Conservation (phyloP, 371 early-diverging fungal genomes). For the Mucor irregularis region DNA sequence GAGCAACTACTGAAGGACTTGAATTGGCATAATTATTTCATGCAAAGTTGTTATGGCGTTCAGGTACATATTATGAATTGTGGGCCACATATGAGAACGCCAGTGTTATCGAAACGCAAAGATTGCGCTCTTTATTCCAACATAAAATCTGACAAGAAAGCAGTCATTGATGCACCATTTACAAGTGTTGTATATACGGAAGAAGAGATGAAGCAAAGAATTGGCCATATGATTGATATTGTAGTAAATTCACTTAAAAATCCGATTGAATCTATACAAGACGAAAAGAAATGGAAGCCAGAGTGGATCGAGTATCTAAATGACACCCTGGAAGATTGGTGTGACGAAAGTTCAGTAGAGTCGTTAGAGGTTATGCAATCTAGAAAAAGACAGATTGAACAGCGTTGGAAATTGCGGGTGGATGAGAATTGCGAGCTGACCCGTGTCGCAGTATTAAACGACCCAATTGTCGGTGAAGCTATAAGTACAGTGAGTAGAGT, state of each 20-base stretch:
- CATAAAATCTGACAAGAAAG: background rate
- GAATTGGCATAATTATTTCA: constrained; percentile 24
- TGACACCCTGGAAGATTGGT: constrained; percentile 36
- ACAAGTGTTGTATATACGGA: constrained; percentile 30
- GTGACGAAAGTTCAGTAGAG: constrained; percentile 11
- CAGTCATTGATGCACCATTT: constrained; percentile 22
- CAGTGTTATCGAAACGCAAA: constrained; percentile 5
- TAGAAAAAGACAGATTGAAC: constrained; percentile 1
- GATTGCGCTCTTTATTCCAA: constrained; percentile 27
- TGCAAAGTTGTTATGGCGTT: constrained; percentile 33
- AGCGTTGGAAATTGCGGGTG: constrained; percentile 13
- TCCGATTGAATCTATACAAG: constrained; percentile 12
- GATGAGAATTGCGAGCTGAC: constrained; percentile 27
- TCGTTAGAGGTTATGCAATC: background rate
- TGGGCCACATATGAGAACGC: constrained; percentile 12
- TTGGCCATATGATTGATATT: constrained; percentile 25
- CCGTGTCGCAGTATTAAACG: constrained; percentile 26
- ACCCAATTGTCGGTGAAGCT: constrained; percentile 23
- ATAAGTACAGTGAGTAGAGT: constrained; percentile 16
- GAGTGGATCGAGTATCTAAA: constrained; percentile 34
- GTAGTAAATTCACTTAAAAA: constrained; percentile 17
- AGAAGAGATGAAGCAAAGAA: constrained; percentile 31
- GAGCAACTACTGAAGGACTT: background rate
- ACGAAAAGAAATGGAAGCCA: constrained; percentile 22
- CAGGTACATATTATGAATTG: constrained; percentile 16